These are phyloP conservation scores for Lipomyces spencermartinsiae DNA, from an alignment of 805 yeast genomes.

Conservation along the genomic window DNA sequence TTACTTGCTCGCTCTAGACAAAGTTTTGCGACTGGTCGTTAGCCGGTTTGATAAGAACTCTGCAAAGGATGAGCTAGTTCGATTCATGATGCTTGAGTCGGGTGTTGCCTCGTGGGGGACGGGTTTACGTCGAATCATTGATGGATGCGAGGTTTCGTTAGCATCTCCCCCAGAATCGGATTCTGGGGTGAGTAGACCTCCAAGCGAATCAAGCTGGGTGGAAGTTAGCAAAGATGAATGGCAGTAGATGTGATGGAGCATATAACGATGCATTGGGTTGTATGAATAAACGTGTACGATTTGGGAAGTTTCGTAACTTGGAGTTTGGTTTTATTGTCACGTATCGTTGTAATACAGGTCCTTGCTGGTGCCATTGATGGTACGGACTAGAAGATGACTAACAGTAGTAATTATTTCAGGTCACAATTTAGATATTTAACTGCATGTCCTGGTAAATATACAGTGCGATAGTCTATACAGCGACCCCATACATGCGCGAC, in stretches of 20 bases:
- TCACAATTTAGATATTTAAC: neutral
- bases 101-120: constrained; percentile 39
- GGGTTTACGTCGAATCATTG: constrained; percentile 30
- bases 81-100: constrained; percentile 32
- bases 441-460: neutral
- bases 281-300: neutral
- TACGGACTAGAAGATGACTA: neutral
- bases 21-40: constrained; percentile 11
- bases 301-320: neutral
- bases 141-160: constrained; percentile 14
- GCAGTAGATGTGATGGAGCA: neutral
- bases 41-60: constrained; percentile 11
- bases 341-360: neutral
- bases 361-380: neutral
- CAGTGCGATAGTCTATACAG: too few species aligned
- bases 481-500: too few species aligned
- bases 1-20: constrained; percentile 11
- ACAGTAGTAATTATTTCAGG: neutral
- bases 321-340: neutral
- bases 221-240: constrained; percentile 8
- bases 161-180: neutral
- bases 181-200: constrained; percentile 9
- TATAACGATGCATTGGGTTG: neutral
- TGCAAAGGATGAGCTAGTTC: constrained; percentile 22
- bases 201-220: constrained; percentile 22